Evolutionary conservation across 768 basidiomycete species (phyloP), one percentile per base, ranked within the genome.

Genomic region (Amanita rubescens): DNA sequence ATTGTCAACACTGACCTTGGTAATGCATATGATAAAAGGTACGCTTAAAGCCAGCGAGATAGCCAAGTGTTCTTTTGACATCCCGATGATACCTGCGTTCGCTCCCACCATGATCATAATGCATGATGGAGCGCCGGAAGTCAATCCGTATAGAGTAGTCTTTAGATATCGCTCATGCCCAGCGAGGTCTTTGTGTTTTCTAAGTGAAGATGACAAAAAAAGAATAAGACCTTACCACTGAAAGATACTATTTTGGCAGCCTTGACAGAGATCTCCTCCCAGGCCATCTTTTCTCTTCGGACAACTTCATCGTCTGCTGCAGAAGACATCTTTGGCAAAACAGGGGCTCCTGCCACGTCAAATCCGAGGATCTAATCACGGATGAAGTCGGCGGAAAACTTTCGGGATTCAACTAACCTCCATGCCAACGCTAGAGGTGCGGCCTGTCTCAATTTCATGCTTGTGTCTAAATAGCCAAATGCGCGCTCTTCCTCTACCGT

Each of bases 61-160:
- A 1, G 96, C 92, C 10, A 99, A 73, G 68, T 99, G 96, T 67
- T 99, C 96, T 68, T 97, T 93, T 32, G 87, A 90, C 91, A 93
- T 92, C 49, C 90, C 80, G 57, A 92, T 91, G 38, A 92, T 66
- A 7, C 90, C 90, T 1, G 96, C 95, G 65, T 99, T 98, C 7
- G 85, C 94, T 19, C 94, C 96, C 10, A 98, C 90, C 72, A 95
- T 94, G 43, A 99, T 74, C 51, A 96, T 84, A 11, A 90, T 87
- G 64, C 88, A 95, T 54, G 84, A 95, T 51, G 95, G 94, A 0
- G 92, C 87, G 25, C 93, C 92, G 3, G 94, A 95, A 0, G 94
- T 96, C 47, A 99, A 69, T 0, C 96, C 95, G 60, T 95, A 97
- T 46, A 98, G 70, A 3, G 95, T 98, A 0, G 95, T 98, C 72